Percentiles rank a stretch among this genome's conserved stretches.
Evolutionary conservation across 139 green algal genomes (phyloP).

Genomic region (Deuterostichococcus epilithicus): DNA sequence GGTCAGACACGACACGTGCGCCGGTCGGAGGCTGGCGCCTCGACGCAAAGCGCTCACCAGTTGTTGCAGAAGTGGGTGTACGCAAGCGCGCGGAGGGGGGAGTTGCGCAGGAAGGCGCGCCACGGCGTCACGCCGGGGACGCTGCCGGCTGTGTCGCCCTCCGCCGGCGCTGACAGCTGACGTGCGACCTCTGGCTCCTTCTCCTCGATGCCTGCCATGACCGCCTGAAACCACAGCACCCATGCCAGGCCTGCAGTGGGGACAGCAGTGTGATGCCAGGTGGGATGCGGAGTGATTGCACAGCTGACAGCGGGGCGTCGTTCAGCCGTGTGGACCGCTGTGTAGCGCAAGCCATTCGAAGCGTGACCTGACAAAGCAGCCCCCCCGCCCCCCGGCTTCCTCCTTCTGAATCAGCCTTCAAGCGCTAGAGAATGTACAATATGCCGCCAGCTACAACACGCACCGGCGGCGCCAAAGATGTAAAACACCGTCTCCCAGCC

Average conservation of each 20-base stretch:
- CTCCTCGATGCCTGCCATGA: conserved; percentile 34
- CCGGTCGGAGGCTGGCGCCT: neutral
- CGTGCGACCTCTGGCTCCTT: conserved; percentile 41
- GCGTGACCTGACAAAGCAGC: no score
- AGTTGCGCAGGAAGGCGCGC: conserved; percentile 73
- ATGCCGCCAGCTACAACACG: conserved; percentile 1
- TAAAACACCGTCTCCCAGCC: conserved; percentile 87
- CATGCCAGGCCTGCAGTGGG: conserved; percentile 73
- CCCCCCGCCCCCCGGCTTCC: no score
- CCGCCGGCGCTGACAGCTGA: conserved; percentile 4
- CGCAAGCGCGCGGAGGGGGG: conserved; percentile 71
- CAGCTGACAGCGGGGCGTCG: no score
- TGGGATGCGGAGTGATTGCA: no score
- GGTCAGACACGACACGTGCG: no score
- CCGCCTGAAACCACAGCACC: conserved; percentile 62
- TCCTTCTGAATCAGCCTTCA: no score
- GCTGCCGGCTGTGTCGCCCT: neutral
- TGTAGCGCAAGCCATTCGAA: no score
- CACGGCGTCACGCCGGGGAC: conserved; percentile 81
- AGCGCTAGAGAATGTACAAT: no score
- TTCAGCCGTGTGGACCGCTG: no score
- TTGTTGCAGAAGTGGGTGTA: conserved; percentile 98
- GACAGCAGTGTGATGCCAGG: no score
- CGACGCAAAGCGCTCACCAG: conserved; percentile 56
- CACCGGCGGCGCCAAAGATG: conserved; percentile 66